These are phyloP conservation scores for Stephania japonica DNA, from an alignment of 164 flowering plant genomes.

Conservation along the genomic window DNA sequence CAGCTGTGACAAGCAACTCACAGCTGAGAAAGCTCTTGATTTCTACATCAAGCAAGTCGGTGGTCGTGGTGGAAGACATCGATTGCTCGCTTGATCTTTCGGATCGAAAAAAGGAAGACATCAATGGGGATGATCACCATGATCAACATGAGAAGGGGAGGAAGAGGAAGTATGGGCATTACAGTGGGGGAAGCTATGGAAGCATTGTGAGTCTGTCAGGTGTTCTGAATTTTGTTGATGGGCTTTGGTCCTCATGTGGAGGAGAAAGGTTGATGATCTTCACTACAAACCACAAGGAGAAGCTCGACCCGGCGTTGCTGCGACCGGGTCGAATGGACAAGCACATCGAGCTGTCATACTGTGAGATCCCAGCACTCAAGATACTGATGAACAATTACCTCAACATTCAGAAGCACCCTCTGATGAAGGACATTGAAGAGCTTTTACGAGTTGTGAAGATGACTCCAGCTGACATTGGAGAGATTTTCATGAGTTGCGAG, in stretches of 20 bases:
- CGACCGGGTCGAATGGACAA: slow-evolving; percentile 31
- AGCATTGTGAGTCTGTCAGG: slow-evolving; percentile 21
- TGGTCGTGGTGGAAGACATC: slow-evolving; percentile 30
- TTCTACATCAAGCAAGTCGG: slow-evolving; percentile 26
- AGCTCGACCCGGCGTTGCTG: slow-evolving; percentile 25
- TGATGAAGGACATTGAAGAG: slow-evolving; percentile 17
- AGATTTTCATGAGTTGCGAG: slow-evolving; percentile 30
- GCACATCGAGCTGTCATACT: slow-evolving; percentile 24
- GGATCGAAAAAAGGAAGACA: slow-evolving; percentile 9
- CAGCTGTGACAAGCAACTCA: slow-evolving; percentile 24
- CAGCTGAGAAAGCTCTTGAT: slow-evolving; percentile 26
- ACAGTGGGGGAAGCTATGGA: slow-evolving; percentile 8
- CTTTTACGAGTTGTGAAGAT: slow-evolving; percentile 15
- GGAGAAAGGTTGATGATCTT: slow-evolving; percentile 30
- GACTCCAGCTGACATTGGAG: slow-evolving; percentile 28
- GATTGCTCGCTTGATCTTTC: slow-evolving; percentile 31
- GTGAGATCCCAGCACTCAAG: slow-evolving; percentile 20
- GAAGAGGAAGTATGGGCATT: neutral
- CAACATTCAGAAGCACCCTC: slow-evolving; percentile 15
- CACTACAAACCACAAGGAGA: slow-evolving; percentile 30
- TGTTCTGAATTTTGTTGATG: slow-evolving; percentile 30
- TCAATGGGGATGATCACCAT: neutral
- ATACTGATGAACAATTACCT: slow-evolving; percentile 24
- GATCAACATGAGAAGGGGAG: neutral
- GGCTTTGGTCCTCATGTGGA: slow-evolving; percentile 34